Percentiles rank a stretch among this genome's conserved stretches.
phyloP scores from a whole-genome alignment of 202 grass and related monocot species.

The Brachypodium distachyon region DNA sequence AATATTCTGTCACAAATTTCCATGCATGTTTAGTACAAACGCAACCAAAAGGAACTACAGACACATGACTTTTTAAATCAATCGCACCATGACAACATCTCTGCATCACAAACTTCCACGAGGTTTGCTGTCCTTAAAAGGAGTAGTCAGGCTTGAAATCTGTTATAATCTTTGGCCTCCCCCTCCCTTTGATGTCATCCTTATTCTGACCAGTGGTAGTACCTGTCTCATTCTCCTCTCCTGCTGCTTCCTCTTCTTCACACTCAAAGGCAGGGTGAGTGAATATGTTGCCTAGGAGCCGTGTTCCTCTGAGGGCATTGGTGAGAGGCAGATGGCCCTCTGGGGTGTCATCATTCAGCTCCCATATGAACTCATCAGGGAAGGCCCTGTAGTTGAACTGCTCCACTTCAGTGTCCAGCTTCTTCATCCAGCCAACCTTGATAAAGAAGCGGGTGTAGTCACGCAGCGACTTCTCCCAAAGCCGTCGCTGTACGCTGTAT shows the following conservation, averaged over 20 bases:
- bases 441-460: conserved; percentile 97
- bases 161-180: conserved; percentile 36
- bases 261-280: conserved; percentile 69
- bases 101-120: conserved; percentile 22
- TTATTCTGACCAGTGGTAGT: conserved; percentile 19
- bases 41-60: conserved; percentile 33
- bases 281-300: conserved; percentile 64
- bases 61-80: conserved; percentile 31
- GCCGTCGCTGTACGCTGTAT: conserved; percentile 68
- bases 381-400: conserved; percentile 89
- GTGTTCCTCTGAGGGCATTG: conserved; percentile 88
- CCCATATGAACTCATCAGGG: conserved; percentile 85
- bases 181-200: conserved; percentile 32
- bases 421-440: conserved; percentile 92
- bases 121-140: conserved; percentile 37
- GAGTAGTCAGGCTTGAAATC: conserved; percentile 84
- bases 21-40: conserved; percentile 39
- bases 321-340: conserved; percentile 93
- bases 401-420: conserved; percentile 81
- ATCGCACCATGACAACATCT: conserved; percentile 31
- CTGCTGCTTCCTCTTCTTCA: conserved; percentile 15
- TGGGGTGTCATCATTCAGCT: conserved; percentile 73
- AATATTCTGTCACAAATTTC: conserved; percentile 36
- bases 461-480: conserved; percentile 68
- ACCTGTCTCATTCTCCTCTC: neutral